phyloP scores from a whole-genome alignment of 306 rosid species.

The Sphenostylis stenocarpa region DNA sequence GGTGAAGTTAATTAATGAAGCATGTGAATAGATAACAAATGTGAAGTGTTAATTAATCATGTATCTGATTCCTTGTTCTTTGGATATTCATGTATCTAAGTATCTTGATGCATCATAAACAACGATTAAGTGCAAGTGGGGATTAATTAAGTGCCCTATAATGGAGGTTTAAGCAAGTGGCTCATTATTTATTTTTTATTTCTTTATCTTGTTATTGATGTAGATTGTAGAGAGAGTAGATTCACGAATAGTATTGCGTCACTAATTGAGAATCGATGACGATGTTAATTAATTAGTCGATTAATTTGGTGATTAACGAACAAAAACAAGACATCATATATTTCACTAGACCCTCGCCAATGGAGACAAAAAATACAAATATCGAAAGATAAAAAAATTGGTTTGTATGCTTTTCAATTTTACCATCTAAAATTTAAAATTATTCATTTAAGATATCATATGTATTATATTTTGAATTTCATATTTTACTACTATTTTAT shows the following conservation, averaged over 20 bases:
- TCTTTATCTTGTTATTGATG: neutral
- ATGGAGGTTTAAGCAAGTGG: conserved; percentile 11
- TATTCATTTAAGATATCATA: too few relatives aligned
- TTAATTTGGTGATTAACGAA: neutral
- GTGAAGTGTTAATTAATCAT: neutral
- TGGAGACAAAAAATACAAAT: neutral
- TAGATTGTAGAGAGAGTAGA: neutral
- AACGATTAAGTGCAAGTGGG: neutral
- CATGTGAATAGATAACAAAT: neutral
- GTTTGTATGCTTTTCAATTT: too few relatives aligned
- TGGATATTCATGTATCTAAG: neutral
- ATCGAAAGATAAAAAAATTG: neutral
- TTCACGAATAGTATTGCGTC: neutral
- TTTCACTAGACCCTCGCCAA: neutral
- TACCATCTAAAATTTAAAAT: too few relatives aligned
- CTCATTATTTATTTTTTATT: neutral
- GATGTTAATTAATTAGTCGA: neutral
- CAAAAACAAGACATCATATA: neutral
- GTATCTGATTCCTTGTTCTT: neutral
- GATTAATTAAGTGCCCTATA: neutral
- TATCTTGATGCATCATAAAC: neutral
- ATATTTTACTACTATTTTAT: too few relatives aligned
- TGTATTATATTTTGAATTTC: too few relatives aligned
- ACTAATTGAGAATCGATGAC: neutral
- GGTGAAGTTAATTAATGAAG: neutral